phyloP scores from a whole-genome alignment of 306 rosid genomes.

The Prinsepia uniflora region DNA sequence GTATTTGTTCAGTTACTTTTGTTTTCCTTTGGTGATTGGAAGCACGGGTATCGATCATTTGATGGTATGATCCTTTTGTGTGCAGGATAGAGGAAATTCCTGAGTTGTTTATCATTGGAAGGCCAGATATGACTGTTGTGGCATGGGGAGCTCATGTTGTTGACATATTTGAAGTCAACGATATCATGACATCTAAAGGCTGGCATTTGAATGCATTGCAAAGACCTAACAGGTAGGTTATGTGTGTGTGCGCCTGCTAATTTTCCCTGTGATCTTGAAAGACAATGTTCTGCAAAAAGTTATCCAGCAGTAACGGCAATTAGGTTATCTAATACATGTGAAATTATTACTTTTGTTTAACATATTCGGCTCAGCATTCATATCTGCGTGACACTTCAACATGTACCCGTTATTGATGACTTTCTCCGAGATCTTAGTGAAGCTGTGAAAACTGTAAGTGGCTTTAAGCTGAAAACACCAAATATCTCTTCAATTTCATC shows the following conservation, averaged over 20 bases:
- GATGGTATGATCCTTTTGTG: constrained; percentile 21
- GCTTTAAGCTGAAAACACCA: constrained; percentile 11
- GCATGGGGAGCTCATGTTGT: constrained; percentile 74
- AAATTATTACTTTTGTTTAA: constrained; percentile 14
- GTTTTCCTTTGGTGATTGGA: background rate
- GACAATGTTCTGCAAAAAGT: too few species aligned
- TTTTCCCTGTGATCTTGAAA: background rate
- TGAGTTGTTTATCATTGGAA: constrained; percentile 72
- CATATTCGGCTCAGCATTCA: constrained; percentile 62
- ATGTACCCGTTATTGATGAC: constrained; percentile 59
- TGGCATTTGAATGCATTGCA: constrained; percentile 99
- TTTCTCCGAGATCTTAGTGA: constrained; percentile 68
- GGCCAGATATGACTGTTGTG: constrained; percentile 85
- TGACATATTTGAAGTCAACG: constrained; percentile 93
- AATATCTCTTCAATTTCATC: background rate
- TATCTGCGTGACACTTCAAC: constrained; percentile 90
- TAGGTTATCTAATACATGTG: too few species aligned
- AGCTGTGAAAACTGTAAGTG: constrained; percentile 71
- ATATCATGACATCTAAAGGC: constrained; percentile 82
- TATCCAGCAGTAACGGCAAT: background rate
- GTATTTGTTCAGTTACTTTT: background rate
- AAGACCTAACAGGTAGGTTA: constrained; percentile 75
- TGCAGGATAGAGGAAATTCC: constrained; percentile 74
- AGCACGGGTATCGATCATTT: constrained; percentile 5
- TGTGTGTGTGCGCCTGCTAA: background rate